These are phyloP conservation scores for Knufia petricola DNA, from an alignment of 2,329 filamentous ascomycete species.

Conservation along the genomic window DNA sequence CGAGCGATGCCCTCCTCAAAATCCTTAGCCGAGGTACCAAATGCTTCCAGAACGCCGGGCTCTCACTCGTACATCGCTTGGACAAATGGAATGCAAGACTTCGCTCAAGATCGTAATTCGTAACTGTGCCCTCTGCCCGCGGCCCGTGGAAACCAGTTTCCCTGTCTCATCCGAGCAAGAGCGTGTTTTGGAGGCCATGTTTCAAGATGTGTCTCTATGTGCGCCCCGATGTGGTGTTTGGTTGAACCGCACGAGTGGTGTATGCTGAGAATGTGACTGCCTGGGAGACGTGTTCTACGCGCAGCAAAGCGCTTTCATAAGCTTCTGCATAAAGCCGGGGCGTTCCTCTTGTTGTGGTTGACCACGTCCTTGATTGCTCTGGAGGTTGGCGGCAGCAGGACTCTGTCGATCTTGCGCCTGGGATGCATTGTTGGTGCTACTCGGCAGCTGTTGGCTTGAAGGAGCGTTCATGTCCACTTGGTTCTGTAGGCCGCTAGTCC, in stretches of 20 bases:
- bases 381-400: constrained; percentile 48
- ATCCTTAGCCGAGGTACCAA: background rate
- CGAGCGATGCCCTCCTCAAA: constrained; percentile 4
- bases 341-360: constrained; percentile 57
- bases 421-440: constrained; percentile 79
- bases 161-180: background rate
- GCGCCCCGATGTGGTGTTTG: background rate
- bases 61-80: constrained; percentile 9
- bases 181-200: background rate
- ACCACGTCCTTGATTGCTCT: constrained; percentile 38
- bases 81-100: constrained; percentile 8
- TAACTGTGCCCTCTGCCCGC: background rate
- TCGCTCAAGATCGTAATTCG: constrained; percentile 10
- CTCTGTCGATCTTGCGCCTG: constrained; percentile 50
- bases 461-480: constrained; percentile 64
- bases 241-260: background rate
- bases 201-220: background rate
- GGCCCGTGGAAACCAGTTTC: background rate
- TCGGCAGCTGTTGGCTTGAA: constrained; percentile 89
- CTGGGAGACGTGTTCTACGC: constrained; percentile 37
- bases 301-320: constrained; percentile 89
- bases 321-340: constrained; percentile 76
- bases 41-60: constrained; percentile 9
- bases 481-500: constrained; percentile 26
- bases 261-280: background rate